Percentiles rank a stretch among this genome's conserved stretches.
Evolutionary conservation across 192 early-diverging fungal species (phyloP).

Genomic region (Pilobolus umbonatus): DNA sequence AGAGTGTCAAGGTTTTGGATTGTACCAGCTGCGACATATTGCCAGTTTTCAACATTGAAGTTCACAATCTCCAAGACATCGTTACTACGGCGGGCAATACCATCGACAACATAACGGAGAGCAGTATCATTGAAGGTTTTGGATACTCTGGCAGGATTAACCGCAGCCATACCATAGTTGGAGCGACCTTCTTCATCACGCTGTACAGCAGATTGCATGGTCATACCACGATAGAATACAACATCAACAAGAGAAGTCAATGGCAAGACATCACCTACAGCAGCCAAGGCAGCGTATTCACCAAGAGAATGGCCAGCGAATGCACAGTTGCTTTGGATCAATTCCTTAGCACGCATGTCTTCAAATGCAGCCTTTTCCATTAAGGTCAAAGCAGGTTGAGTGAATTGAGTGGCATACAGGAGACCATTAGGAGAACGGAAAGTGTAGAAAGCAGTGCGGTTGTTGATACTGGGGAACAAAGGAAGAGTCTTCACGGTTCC

Average conservation of each 20-base stretch:
- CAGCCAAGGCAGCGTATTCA: conserved; percentile 88
- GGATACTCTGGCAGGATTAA: conserved; percentile 87
- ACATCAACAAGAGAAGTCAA: conserved; percentile 85
- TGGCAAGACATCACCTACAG: conserved; percentile 82
- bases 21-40: conserved; percentile 92
- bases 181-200: conserved; percentile 77
- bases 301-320: conserved; percentile 94
- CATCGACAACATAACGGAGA: conserved; percentile 75
- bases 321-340: conserved; percentile 78
- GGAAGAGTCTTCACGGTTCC: conserved; percentile 74
- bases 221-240: conserved; percentile 95
- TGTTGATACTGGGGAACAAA: conserved; percentile 84
- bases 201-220: conserved; percentile 93
- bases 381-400: conserved; percentile 85
- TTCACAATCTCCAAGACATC: conserved; percentile 93
- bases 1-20: conserved; percentile 76
- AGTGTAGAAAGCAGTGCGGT: conserved; percentile 67
- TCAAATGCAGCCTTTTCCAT: conserved; percentile 89
- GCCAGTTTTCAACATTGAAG: conserved; percentile 96
- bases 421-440: conserved; percentile 82
- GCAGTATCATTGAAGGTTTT: conserved; percentile 82
- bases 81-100: conserved; percentile 72
- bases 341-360: conserved; percentile 84
- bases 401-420: conserved; percentile 92
- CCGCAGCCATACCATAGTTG: conserved; percentile 92